Base-by-base conservation (phyloP, 371 early-diverging fungal species). In the Mucor ambiguus region DNA sequence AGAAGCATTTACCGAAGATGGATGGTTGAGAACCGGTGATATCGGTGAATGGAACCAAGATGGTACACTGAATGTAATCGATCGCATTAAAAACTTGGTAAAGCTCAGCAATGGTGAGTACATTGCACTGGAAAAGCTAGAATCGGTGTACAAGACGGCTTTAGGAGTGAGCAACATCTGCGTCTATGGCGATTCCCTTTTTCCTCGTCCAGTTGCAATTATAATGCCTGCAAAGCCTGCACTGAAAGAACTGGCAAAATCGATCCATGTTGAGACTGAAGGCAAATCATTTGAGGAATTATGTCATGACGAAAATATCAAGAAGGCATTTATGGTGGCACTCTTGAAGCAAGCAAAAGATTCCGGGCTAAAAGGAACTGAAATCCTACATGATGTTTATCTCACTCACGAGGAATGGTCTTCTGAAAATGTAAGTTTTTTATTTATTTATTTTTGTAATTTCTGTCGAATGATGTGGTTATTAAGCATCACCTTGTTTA, bases 101-200 rank as follows among this genome's bases (percentile, higher is more conserved):
- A 98, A 99, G 75, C 62, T 82, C 28, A 76, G 75, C 52, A 83
- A 89, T 64, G 98, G 97, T 68, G 98, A 98, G 74, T 98, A 97
- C 78, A 90, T 92, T 79, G 97, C 97, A 4, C 86, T 98, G 43
- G 99, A 99, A 77, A 97, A 97, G 68, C 81, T 99, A 37, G 99
- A 99, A 78, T 86, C 93, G 30, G 85, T 93, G 10, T 97, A 96
- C 88, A 91, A 91, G 74, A 85, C 87, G 54, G 88, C 88, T 29
- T 64, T 85, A 16, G 87, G 82, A 65, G 92, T 94, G 43, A 84
- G 86, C 70, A 93, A 93, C 75, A 89, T 96, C 38, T 94, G 93
- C 78, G 87, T 97, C 33, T 89, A 91, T 76, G 97, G 90, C 22
- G 91, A 96, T 71, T 81, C 92, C 11, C 79, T 86, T 55, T 79